Evolutionary conservation across 1,139 yeast species (phyloP).

Genomic region (Sugiyamaella castrensis): DNA sequence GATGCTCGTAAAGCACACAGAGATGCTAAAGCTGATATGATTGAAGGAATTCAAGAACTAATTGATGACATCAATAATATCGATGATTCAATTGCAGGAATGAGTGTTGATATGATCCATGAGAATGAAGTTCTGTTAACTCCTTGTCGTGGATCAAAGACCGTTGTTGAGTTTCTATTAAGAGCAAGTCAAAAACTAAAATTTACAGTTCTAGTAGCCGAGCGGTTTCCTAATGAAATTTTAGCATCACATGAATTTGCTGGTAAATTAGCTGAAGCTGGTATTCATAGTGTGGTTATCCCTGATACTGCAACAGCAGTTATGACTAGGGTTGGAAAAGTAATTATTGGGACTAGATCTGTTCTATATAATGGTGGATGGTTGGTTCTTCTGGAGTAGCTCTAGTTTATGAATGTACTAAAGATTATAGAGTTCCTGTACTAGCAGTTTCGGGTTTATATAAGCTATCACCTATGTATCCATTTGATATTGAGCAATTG

Average conservation of each 20-base stretch:
- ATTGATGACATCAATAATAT: conserved; percentile 88
- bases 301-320: conserved; percentile 95
- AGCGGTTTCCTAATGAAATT: conserved; percentile 85
- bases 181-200: conserved; percentile 87
- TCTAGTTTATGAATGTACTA: conserved; percentile 92
- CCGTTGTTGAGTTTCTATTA: conserved; percentile 81
- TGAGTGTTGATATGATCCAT: conserved; percentile 91
- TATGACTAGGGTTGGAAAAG: conserved; percentile 97
- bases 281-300: conserved; percentile 84
- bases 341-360: conserved; percentile 83
- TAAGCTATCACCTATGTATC: conserved; percentile 90
- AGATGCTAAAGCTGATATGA: conserved; percentile 70
- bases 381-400: conserved; percentile 89
- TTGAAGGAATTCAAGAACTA: conserved; percentile 90
- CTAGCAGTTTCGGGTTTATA: conserved; percentile 93
- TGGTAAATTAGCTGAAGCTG: conserved; percentile 71
- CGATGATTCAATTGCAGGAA: conserved; percentile 85
- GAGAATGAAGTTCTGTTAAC: conserved; percentile 89
- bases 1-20: conserved; percentile 21
- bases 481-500: conserved; percentile 82
- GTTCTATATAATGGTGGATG: conserved; percentile 98
- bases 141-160: conserved; percentile 89
- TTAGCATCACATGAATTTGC: conserved; percentile 76
- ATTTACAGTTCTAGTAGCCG: conserved; percentile 90
- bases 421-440: conserved; percentile 91